Percentiles rank a stretch among this genome's conserved stretches.
These are phyloP conservation scores for Eucalyptus dawsonii DNA, from an alignment of 345 rosid genomes.

Conservation along the genomic window DNA sequence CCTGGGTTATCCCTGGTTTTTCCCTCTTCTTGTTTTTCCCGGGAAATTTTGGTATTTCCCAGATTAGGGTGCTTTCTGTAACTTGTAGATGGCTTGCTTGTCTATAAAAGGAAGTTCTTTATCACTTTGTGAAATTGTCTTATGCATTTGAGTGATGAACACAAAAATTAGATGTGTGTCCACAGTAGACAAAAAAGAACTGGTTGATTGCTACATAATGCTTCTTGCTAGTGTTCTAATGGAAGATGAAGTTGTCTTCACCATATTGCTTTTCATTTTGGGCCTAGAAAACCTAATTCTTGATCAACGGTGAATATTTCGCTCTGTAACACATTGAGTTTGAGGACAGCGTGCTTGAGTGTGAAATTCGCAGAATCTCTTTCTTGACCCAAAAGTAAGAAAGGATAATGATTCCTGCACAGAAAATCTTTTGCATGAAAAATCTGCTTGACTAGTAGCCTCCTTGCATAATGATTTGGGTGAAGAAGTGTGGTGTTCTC, in stretches of 20 bases:
- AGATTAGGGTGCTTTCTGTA: not conserved
- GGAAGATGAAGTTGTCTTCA: not conserved
- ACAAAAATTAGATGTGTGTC: not conserved
- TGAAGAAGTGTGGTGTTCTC: not conserved
- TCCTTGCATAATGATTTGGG: not conserved
- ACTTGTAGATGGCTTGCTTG: not conserved
- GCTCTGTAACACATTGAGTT: not conserved
- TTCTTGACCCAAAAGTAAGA: not conserved
- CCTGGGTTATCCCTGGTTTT: not conserved
- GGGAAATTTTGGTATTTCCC: not conserved
- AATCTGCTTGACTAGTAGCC: not conserved
- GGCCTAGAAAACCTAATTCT: not conserved
- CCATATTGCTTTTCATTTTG: not conserved
- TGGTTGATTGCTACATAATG: not conserved
- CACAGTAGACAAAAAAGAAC: not conserved
- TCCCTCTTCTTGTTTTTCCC: not conserved
- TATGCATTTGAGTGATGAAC: not conserved
- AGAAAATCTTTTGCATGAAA: not conserved
- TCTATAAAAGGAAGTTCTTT: not conserved
- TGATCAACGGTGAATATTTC: not conserved
- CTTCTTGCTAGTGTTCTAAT: not conserved
- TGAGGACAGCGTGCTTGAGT: not conserved
- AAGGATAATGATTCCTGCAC: not conserved
- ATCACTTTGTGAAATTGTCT: not conserved
- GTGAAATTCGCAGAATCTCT: not conserved